Percentiles rank a stretch among this genome's conserved stretches.
Evolutionary conservation across 169 alveolate genomes (phyloP).

Genomic region (Cytauxzoon felis): DNA sequence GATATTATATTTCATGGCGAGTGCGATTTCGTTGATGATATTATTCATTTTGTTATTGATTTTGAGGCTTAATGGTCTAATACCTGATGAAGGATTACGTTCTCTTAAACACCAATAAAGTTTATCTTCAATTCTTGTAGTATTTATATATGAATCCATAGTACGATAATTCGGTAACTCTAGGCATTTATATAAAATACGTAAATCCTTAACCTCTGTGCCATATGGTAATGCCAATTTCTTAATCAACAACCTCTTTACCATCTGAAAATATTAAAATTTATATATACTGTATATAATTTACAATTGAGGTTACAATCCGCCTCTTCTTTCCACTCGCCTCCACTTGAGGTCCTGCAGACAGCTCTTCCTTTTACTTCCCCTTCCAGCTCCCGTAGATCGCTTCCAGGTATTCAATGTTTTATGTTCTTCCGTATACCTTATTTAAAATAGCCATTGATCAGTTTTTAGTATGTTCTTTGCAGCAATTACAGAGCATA

Average conservation of each 20-base stretch:
- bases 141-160: conserved; percentile 78
- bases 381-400: too few relatives aligned
- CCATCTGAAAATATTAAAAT: conserved; percentile 66
- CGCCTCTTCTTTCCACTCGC: too few relatives aligned
- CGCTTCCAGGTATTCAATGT: too few relatives aligned
- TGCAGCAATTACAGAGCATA: too few relatives aligned
- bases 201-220: conserved; percentile 76
- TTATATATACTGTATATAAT: too few relatives aligned
- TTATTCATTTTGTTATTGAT: conserved; percentile 55
- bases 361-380: too few relatives aligned
- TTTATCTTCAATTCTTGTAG: conserved; percentile 24
- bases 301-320: too few relatives aligned
- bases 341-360: too few relatives aligned
- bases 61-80: conserved; percentile 49
- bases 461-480: too few relatives aligned
- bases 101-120: conserved; percentile 56
- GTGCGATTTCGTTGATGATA: conserved; percentile 79
- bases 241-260: conserved; percentile 81
- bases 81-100: conserved; percentile 39
- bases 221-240: conserved; percentile 75
- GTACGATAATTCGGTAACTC: conserved; percentile 85
- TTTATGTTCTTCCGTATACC: too few relatives aligned
- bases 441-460: too few relatives aligned
- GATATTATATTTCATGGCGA: conserved; percentile 87
- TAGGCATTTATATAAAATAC: conserved; percentile 81